These are phyloP conservation scores for Daldinia decipiens DNA, from an alignment of 495 filamentous ascomycete species.

Conservation along the genomic window DNA sequence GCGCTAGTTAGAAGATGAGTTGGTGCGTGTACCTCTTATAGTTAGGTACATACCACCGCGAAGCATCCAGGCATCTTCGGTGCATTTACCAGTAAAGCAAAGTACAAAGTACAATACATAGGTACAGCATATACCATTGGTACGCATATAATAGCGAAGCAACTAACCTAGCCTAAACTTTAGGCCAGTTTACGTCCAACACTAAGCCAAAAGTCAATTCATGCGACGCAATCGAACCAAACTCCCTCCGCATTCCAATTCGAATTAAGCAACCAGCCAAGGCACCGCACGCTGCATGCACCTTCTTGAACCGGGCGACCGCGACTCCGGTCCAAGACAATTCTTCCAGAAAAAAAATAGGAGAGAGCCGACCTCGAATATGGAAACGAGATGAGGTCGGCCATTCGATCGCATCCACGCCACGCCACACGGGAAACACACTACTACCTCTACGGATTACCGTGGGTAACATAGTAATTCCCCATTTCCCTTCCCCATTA, in stretches of 20 bases:
- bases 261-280: conserved; percentile 11
- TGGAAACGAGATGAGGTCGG: conserved; percentile 36
- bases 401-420: conserved; percentile 23
- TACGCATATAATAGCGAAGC: background rate
- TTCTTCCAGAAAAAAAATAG: conserved; percentile 19
- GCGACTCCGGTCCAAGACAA: conserved; percentile 27
- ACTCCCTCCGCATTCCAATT: conserved; percentile 38
- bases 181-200: background rate
- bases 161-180: background rate
- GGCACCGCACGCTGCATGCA: conserved; percentile 17
- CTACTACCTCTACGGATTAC: conserved; percentile 14
- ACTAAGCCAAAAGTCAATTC: conserved; percentile 28
- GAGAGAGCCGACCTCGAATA: conserved; percentile 1
- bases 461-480: conserved; percentile 32
- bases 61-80: background rate
- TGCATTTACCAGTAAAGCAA: background rate
- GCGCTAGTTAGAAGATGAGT: conserved; percentile 20
- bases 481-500: conserved; percentile 3
- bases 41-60: conserved; percentile 4
- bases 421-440: conserved; percentile 33
- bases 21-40: conserved; percentile 19
- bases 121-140: background rate
- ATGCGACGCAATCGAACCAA: conserved; percentile 34
- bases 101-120: too few relatives aligned
- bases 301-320: conserved; percentile 16